A percentile compares a stretch with the other conserved stretches of the same genome.
Evolutionary conservation across 352 stramenopile genomes (phyloP).

Genomic region (Phytophthora kernoviae): DNA sequence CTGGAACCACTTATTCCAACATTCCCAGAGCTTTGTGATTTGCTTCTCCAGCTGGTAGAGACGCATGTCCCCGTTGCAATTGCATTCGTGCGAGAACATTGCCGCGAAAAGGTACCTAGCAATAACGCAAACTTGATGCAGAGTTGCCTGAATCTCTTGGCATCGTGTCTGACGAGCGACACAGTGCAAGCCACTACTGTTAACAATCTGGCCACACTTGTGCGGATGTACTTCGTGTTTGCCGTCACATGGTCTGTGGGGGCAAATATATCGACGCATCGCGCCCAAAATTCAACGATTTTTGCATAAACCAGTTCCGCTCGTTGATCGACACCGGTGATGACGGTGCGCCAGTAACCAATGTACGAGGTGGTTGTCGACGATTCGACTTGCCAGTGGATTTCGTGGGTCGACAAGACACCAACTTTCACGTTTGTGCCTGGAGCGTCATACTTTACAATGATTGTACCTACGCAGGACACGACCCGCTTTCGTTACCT

Average conservation of each 20-base stretch:
- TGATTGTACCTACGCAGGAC: conserved; percentile 95
- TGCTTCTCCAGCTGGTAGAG: conserved; percentile 81
- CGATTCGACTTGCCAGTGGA: conserved; percentile 70
- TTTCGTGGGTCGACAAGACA: conserved; percentile 90
- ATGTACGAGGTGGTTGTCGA: conserved; percentile 89
- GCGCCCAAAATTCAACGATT: conserved; percentile 86
- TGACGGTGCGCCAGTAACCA: conserved; percentile 53
- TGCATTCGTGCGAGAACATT: conserved; percentile 90
- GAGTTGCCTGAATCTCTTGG: conserved; percentile 87
- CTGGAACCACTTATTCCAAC: conserved; percentile 69
- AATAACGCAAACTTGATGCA: conserved; percentile 91
- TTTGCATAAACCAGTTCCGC: conserved; percentile 75
- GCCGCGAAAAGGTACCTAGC: conserved; percentile 86
- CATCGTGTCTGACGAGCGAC: conserved; percentile 63
- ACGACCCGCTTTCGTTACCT: conserved; percentile 95
- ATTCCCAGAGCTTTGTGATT: conserved; percentile 56
- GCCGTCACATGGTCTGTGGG: conserved; percentile 85
- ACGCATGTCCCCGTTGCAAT: conserved; percentile 83
- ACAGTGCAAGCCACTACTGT: conserved; percentile 43
- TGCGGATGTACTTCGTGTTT: conserved; percentile 92
- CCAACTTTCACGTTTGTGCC: conserved; percentile 88
- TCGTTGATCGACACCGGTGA: conserved; percentile 57
- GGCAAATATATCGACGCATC: conserved; percentile 89
- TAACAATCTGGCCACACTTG: conserved; percentile 55
- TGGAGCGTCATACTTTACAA: conserved; percentile 91